Conservation (phyloP, 192 early-diverging fungal species). For the Chytriomyces confervae region DNA sequence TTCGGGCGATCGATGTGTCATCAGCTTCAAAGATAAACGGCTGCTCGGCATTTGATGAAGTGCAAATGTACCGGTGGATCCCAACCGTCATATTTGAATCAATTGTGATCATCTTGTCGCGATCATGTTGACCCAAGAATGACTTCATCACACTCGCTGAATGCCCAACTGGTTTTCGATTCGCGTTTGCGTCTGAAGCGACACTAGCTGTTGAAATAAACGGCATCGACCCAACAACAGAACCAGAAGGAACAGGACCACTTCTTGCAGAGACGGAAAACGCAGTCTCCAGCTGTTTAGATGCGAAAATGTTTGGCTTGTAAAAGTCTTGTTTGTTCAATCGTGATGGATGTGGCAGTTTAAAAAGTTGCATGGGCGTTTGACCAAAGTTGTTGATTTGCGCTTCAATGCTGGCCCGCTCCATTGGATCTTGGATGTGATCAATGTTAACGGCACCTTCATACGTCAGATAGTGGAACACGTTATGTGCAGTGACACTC, state of each 20-base stretch:
- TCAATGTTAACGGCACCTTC: conserved; percentile 96
- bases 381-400: conserved; percentile 98
- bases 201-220: not conserved
- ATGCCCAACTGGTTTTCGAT: not conserved
- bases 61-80: conserved; percentile 32
- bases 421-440: conserved; percentile 83
- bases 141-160: conserved; percentile 9
- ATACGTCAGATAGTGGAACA: conserved; percentile 96
- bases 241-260: not conserved
- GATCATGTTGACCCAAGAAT: conserved; percentile 14
- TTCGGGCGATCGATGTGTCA: conserved; percentile 19
- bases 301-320: conserved; percentile 33
- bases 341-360: conserved; percentile 78
- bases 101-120: conserved; percentile 33
- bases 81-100: conserved; percentile 35
- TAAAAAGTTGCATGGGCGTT: conserved; percentile 90
- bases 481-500: conserved; percentile 85
- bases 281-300: conserved; percentile 23
- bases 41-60: conserved; percentile 7
- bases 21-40: conserved; percentile 41
- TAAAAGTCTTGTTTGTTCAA: not conserved
- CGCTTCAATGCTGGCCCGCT: conserved; percentile 86
- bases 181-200: not conserved
- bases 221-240: conserved; percentile 21
- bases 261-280: conserved; percentile 23